phyloP scores from a whole-genome alignment of 2,329 filamentous ascomycete species.

The Claviceps sp. region DNA sequence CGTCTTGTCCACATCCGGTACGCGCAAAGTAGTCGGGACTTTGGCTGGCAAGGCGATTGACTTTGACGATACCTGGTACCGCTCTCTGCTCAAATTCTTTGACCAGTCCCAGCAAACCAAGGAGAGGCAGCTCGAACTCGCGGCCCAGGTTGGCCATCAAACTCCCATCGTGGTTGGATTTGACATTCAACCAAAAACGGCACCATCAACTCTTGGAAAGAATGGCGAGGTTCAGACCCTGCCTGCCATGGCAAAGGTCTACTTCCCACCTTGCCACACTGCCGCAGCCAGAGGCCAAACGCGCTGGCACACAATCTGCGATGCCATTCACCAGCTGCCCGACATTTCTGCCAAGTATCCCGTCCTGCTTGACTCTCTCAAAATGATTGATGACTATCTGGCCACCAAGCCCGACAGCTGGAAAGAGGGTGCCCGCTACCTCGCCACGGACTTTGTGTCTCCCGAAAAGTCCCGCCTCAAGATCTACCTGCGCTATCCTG shows the following conservation, averaged over 20 bases:
- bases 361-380: neutral
- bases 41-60: neutral
- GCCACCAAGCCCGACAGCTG: neutral
- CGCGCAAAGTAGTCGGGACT: neutral
- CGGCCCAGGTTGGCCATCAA: neutral
- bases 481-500: neutral
- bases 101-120: neutral
- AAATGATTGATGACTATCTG: neutral
- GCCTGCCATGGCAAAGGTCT: neutral
- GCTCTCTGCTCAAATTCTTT: neutral
- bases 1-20: neutral
- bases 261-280: neutral
- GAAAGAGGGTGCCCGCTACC: neutral
- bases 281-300: neutral
- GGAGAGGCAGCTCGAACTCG: neutral
- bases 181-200: neutral
- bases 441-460: neutral
- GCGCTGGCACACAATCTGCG: neutral
- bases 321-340: neutral
- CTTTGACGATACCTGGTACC: neutral
- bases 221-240: neutral
- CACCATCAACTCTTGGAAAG: neutral
- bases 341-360: neutral
- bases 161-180: neutral
- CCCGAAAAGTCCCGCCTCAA: neutral